Evolutionary conservation across 768 basidiomycete species (phyloP).

Genomic region (Naganishia vaughanmartiniae): DNA sequence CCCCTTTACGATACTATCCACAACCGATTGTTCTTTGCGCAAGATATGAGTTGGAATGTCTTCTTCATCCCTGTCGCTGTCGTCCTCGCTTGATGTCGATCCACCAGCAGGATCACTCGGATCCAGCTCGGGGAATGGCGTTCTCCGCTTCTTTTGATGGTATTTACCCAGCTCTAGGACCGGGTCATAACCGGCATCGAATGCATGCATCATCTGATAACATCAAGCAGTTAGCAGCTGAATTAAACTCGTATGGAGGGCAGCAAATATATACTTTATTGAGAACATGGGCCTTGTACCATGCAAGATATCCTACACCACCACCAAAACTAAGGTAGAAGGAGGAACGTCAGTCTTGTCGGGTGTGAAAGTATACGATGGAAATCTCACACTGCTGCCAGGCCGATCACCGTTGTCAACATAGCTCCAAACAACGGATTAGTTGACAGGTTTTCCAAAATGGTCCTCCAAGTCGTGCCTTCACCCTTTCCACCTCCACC

Average conservation of each 20-base stretch:
- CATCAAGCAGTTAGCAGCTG: background rate
- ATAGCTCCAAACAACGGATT: constrained; percentile 47
- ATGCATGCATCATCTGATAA: constrained; percentile 70
- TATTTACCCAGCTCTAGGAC: constrained; percentile 67
- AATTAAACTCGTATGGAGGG: background rate
- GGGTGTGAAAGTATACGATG: too few species aligned
- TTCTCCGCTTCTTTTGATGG: constrained; percentile 42
- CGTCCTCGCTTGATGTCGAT: constrained; percentile 42
- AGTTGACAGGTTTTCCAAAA: constrained; percentile 39
- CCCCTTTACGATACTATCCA: constrained; percentile 77
- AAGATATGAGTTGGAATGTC: constrained; percentile 58
- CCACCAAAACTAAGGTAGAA: constrained; percentile 59
- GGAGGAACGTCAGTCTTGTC: background rate
- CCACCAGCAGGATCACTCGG: constrained; percentile 29
- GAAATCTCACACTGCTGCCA: constrained; percentile 41
- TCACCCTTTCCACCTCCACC: background rate
- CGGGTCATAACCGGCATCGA: constrained; percentile 76
- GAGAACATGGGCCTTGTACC: constrained; percentile 80
- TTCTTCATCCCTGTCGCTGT: constrained; percentile 44
- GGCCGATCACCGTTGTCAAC: constrained; percentile 46
- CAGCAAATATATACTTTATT: constrained; percentile 60
- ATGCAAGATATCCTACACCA: constrained; percentile 68
- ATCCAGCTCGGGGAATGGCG: constrained; percentile 18
- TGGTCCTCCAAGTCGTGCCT: constrained; percentile 28
- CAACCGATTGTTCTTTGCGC: constrained; percentile 68